Conservation (phyloP, 208 protist genomes). For the Phytomonas sp. region DNA sequence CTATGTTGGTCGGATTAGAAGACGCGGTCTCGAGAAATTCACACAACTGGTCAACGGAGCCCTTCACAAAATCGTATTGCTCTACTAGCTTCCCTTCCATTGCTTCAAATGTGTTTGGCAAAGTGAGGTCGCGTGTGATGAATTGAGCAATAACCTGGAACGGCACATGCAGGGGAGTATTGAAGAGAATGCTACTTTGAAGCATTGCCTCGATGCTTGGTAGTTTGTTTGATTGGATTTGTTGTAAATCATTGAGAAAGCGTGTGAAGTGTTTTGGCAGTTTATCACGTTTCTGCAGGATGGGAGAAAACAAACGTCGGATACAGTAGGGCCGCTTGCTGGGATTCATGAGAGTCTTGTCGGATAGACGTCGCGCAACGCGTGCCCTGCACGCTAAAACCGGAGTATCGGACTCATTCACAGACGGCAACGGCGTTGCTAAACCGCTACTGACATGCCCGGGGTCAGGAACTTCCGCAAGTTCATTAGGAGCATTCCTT, state of each 20-base stretch:
- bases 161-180: slow-evolving; percentile 46
- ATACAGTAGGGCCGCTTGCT: slow-evolving; percentile 43
- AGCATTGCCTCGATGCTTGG: slow-evolving; percentile 37
- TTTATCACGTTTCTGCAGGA: slow-evolving; percentile 32
- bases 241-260: slow-evolving; percentile 37
- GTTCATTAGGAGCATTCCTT: not conserved
- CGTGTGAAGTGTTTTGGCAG: slow-evolving; percentile 46
- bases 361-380: not conserved
- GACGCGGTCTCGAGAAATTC: slow-evolving; percentile 14
- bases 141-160: slow-evolving; percentile 38
- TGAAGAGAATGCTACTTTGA: slow-evolving; percentile 28
- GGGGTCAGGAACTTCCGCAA: not conserved
- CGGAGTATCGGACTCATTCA: no score
- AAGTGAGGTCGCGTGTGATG: slow-evolving; percentile 23
- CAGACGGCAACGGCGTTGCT: no score
- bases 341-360: no score
- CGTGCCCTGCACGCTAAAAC: no score
- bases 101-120: slow-evolving; percentile 12
- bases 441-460: not conserved
- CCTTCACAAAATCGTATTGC: slow-evolving; percentile 13
- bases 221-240: slow-evolving; percentile 32
- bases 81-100: slow-evolving; percentile 20
- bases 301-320: slow-evolving; percentile 55
- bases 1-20: no score
- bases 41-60: not conserved